Evolutionary conservation across 495 filamentous ascomycete genomes (phyloP).

Genomic region (Hypoxylon perforatum): DNA sequence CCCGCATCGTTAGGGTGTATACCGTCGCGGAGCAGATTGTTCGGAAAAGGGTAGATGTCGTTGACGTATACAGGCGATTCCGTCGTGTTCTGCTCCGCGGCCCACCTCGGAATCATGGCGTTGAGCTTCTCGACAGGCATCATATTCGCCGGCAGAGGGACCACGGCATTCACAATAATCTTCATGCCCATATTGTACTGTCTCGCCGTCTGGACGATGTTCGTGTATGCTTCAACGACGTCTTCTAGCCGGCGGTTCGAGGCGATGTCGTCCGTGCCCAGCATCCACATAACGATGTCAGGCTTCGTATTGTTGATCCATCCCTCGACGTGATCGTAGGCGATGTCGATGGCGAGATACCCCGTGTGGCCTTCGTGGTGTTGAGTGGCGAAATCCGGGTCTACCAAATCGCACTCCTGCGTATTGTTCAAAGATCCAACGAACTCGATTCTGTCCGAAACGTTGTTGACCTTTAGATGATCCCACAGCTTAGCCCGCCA

Average conservation of each 20-base stretch:
- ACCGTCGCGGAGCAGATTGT: conserved; percentile 47
- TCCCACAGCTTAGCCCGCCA: conserved; percentile 55
- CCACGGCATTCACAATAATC: conserved; percentile 53
- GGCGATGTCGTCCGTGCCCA: conserved; percentile 58
- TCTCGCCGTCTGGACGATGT: conserved; percentile 51
- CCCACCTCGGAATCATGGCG: conserved; percentile 52
- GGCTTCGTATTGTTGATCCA: conserved; percentile 53
- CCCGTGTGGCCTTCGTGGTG: conserved; percentile 59
- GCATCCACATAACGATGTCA: conserved; percentile 57
- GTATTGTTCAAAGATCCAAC: conserved; percentile 56
- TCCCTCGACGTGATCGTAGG: conserved; percentile 52
- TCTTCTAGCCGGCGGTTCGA: conserved; percentile 39
- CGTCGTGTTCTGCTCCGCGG: conserved; percentile 41
- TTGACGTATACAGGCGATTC: conserved; percentile 53
- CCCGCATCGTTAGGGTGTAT: conserved; percentile 53
- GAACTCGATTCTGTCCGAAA: conserved; percentile 48
- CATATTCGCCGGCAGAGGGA: conserved; percentile 44
- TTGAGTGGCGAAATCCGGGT: conserved; percentile 44
- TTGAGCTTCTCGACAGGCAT: conserved; percentile 46
- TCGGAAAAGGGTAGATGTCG: conserved; percentile 51
- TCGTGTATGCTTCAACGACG: conserved; percentile 53
- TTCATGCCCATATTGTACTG: conserved; percentile 48
- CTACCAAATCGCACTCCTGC: conserved; percentile 45
- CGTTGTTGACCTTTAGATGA: conserved; percentile 43
- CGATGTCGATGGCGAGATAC: conserved; percentile 57